A percentile compares a stretch with the other conserved stretches of the same genome.
Evolutionary conservation across 2,329 filamentous ascomycete genomes (phyloP).

Genomic region (Calonectria hongkongensis): DNA sequence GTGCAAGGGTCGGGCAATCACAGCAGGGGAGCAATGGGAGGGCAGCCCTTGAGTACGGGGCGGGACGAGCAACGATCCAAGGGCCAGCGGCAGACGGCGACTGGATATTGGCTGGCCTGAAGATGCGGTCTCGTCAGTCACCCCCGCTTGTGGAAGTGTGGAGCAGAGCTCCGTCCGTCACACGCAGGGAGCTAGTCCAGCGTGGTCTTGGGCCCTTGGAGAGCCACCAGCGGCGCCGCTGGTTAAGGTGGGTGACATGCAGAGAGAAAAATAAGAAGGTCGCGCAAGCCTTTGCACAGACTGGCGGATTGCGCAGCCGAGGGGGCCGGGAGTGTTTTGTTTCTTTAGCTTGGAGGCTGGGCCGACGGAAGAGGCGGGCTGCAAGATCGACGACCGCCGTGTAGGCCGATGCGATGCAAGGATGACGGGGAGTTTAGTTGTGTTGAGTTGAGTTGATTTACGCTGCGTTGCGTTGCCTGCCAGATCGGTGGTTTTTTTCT

Average conservation of each 20-base stretch:
- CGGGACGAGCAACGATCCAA: slow-evolving; percentile 46
- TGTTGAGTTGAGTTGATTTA: too few species aligned
- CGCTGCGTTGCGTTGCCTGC: neutral
- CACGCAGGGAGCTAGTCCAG: slow-evolving; percentile 51
- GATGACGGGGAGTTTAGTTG: neutral
- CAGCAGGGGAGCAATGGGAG: slow-evolving; percentile 46
- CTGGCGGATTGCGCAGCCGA: slow-evolving; percentile 16
- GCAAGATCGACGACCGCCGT: slow-evolving; percentile 33
- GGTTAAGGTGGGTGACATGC: slow-evolving; percentile 54
- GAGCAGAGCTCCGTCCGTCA: slow-evolving; percentile 47
- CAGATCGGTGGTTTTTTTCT: neutral
- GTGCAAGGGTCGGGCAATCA: slow-evolving; percentile 49
- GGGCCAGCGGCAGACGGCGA: slow-evolving; percentile 66
- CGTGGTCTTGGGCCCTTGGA: slow-evolving; percentile 39
- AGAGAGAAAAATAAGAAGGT: slow-evolving; percentile 45
- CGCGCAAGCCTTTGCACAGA: slow-evolving; percentile 26
- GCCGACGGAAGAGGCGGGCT: slow-evolving; percentile 32
- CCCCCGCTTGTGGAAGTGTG: slow-evolving; percentile 51
- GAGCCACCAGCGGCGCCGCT: slow-evolving; percentile 48
- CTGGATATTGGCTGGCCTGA: slow-evolving; percentile 72
- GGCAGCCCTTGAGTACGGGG: slow-evolving; percentile 35
- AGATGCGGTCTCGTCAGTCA: slow-evolving; percentile 49
- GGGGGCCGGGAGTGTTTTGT: slow-evolving; percentile 13
- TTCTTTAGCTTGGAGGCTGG: slow-evolving; percentile 14
- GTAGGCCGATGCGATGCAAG: slow-evolving; percentile 14